Base-by-base conservation (phyloP, 306 rosid species). In the Lathyrus tuberosus region DNA sequence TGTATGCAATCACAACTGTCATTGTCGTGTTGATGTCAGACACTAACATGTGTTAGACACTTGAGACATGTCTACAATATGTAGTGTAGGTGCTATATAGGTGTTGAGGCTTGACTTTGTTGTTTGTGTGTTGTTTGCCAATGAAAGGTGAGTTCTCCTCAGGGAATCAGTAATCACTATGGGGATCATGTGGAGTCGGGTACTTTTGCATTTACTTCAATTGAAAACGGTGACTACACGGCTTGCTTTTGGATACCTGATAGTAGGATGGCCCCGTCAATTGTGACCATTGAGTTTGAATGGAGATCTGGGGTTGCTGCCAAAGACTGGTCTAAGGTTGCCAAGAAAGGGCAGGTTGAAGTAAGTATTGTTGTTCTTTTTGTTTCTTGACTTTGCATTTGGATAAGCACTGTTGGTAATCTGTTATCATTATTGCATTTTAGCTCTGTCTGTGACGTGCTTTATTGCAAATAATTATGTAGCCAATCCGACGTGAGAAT, bases 231-330 rank as follows among this genome's bases (percentile, higher is more conserved):
- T 35, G 97, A 90, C 73, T 84, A 94, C 63, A 37, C 79, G 0
- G 67, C 92, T 47, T 94, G 99, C 85, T 94, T 94, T 80, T 85
- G 82, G 90, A 84, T 82, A 10, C 75, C 79, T 0, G 91, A 81
- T 10, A 83, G 71, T 70, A 82, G 67, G 78, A 83, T 81, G 30
- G 69, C 46, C 51, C 58, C 77, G 1, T 8, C 54, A 3, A 67
- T 38, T 1, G 82, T 91, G 72, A 75, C 84, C 0, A 10, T 94
- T 65, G 97, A 94, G 33, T 83, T 94, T 54, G 99, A 94, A 5
- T 94, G 97, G 96, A 88, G 77, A 77, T 85, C 91, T 51, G 97
- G 97, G 35, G 79, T 94, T 82, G 88, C 95, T 56, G 89, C 99
- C 20, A 86, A 79, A 62, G 97, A 88, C 73, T 94, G 99, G 99